Base-by-base conservation (phyloP, 2,329 filamentous ascomycete species). In the Hypoxylon sp. region DNA sequence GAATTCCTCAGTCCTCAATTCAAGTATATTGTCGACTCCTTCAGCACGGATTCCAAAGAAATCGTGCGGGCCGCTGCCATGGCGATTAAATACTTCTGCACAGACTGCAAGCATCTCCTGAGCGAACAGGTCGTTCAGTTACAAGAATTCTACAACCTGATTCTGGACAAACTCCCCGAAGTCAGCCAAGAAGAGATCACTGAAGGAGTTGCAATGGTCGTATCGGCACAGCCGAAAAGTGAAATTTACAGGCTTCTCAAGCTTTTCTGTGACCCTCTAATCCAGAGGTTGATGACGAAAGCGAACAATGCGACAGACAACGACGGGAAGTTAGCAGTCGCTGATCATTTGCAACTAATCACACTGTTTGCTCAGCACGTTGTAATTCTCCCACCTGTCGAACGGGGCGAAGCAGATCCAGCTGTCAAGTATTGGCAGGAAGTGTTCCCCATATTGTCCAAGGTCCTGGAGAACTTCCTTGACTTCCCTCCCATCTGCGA, bases 371-470 rank as follows among this genome's bases (percentile, higher is more conserved):
- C 96, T 46, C 91, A 97, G 77, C 82, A 84, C 56, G 88, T 90
- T 9, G 89, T 86, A 37, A 76, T 81, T 21, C 85, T 91, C 59
- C 96, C 96, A 0, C 90, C 91, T 57, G 87, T 95, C 43, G 87
- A 88, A 23, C 86, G 87, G 7, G 86, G 86, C 54, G 85, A 93
- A 69, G 90, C 93, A 65, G 94, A 98, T 75, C 95, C 95, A 4
- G 94, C 93, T 0, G 94, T 99, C 63, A 94, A 94, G 79, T 99
- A 99, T 81, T 98, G 96, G 86, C 88, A 95, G 73, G 94, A 98
- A 77, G 91, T 97, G 19, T 93, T 98, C 78, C 92, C 93, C 0
- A 89, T 97, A 39, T 84, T 98, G 63, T 89, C 92, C 7, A 93
- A 91, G 6, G 92, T 99, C 65, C 86, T 96, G 59, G 91, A 96